A percentile compares a stretch with the other conserved stretches of the same genome.
Evolutionary conservation across 108 stramenopile genomes (phyloP).

Genomic region (Licmophora abbreviata): DNA sequence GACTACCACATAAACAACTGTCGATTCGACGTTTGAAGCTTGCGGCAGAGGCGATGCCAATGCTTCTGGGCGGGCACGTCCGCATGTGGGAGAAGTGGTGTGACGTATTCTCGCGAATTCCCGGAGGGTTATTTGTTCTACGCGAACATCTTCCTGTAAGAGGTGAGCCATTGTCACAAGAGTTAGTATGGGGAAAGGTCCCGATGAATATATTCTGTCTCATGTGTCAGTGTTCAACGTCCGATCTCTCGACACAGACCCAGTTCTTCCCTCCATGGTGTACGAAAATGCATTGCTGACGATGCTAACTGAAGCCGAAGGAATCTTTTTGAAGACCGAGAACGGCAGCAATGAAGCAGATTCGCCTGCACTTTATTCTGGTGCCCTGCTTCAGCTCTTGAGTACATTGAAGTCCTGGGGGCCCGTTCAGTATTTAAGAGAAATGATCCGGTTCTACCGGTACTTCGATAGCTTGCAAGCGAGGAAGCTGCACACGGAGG

Average conservation of each 20-base stretch:
- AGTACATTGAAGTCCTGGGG: constrained; percentile 68
- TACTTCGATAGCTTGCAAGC: constrained; percentile 7
- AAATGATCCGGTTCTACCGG: constrained; percentile 46
- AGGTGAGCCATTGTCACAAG: constrained; percentile 44
- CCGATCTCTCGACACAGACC: constrained; percentile 33
- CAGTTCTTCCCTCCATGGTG: constrained; percentile 44
- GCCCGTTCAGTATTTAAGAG: constrained; percentile 49
- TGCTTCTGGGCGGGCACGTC: constrained; percentile 57
- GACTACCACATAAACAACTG: too few relatives aligned
- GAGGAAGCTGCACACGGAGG: background rate
- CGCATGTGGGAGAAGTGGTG: constrained; percentile 67
- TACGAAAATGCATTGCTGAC: constrained; percentile 47
- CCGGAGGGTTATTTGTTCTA: constrained; percentile 63
- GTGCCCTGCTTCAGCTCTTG: constrained; percentile 57
- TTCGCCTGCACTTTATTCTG: constrained; percentile 4
- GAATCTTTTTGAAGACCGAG: background rate
- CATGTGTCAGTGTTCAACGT: constrained; percentile 1
- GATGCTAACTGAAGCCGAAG: constrained; percentile 43
- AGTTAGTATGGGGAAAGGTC: too few relatives aligned
- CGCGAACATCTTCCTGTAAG: constrained; percentile 70
- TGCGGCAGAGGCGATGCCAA: constrained; percentile 57
- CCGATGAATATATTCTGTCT: background rate
- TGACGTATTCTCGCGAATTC: constrained; percentile 45
- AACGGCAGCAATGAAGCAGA: background rate
- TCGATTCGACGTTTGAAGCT: constrained; percentile 62